Evolutionary conservation across 768 basidiomycete species (phyloP).

Genomic region (Rhizopogon vinicolor): DNA sequence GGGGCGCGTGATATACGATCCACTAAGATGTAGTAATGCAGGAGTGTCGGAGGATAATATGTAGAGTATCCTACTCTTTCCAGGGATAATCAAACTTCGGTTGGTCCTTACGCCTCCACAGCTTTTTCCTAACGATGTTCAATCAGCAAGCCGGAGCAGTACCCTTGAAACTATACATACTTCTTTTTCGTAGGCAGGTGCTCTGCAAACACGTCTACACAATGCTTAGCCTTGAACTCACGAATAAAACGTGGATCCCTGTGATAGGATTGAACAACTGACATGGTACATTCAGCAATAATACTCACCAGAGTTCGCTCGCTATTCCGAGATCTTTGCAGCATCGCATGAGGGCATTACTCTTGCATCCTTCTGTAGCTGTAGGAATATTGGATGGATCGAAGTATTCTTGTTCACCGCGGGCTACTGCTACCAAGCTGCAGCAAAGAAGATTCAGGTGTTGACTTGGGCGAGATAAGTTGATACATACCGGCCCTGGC

Average conservation of each 20-base stretch:
- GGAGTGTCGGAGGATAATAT: background rate
- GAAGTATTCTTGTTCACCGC: conserved; percentile 97
- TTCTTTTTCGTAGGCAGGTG: conserved; percentile 86
- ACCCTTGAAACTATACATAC: conserved; percentile 43
- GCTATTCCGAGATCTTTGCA: conserved; percentile 96
- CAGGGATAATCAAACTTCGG: conserved; percentile 86
- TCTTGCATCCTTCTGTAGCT: conserved; percentile 92
- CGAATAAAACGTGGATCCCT: conserved; percentile 98
- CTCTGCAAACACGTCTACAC: conserved; percentile 82
- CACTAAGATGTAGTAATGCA: background rate
- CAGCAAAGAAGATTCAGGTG: background rate
- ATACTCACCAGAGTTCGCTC: conserved; percentile 84
- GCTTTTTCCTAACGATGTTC: conserved; percentile 63
- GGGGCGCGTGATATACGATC: too few species aligned
- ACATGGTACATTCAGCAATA: background rate
- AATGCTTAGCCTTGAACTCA: conserved; percentile 82
- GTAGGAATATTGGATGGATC: conserved; percentile 88
- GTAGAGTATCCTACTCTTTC: conserved; percentile 47
- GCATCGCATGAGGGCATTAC: conserved; percentile 95
- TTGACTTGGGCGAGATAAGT: background rate
- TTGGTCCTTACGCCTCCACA: conserved; percentile 86
- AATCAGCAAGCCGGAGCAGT: conserved; percentile 3
- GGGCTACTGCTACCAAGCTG: conserved; percentile 85
- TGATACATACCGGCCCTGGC: conserved; percentile 71
- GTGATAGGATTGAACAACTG: background rate